Evolutionary conservation across 2,329 filamentous ascomycete genomes (phyloP).

Genomic region (Penicillium oxalicum): DNA sequence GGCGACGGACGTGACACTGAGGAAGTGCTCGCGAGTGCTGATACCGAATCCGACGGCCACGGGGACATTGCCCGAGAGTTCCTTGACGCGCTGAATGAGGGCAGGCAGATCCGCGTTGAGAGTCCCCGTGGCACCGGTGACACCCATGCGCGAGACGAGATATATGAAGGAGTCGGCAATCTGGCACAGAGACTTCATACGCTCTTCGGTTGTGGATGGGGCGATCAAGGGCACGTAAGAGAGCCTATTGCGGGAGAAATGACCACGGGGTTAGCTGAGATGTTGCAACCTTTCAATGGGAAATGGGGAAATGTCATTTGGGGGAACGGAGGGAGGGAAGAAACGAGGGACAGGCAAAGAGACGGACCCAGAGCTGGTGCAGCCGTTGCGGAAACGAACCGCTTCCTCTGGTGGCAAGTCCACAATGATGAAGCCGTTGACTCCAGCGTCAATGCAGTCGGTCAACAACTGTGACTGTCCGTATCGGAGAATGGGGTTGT

Average conservation of each 20-base stretch:
- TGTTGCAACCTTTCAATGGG: too few relatives aligned
- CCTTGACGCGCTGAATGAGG: conserved; percentile 74
- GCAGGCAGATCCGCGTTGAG: conserved; percentile 71
- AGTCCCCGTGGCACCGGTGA: conserved; percentile 79
- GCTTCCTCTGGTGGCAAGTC: conserved; percentile 11
- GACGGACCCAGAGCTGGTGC: conserved; percentile 64
- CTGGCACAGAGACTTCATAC: conserved; percentile 87
- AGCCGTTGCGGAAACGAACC: conserved; percentile 73
- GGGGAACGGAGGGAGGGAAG: neutral
- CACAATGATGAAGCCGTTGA: conserved; percentile 16
- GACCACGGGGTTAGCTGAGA: too few relatives aligned
- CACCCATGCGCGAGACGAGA: conserved; percentile 89
- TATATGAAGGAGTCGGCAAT: conserved; percentile 98
- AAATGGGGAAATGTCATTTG: too few relatives aligned
- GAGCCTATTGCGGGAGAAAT: neutral
- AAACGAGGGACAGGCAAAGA: neutral
- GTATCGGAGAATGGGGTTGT: conserved; percentile 87
- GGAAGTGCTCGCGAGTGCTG: conserved; percentile 84
- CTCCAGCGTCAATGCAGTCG: conserved; percentile 59
- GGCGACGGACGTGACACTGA: conserved; percentile 70
- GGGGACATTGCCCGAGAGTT: conserved; percentile 77
- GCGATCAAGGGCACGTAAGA: conserved; percentile 93
- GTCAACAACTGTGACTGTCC: conserved; percentile 78
- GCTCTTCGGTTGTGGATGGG: conserved; percentile 77
- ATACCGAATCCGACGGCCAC: conserved; percentile 91